Conservation (phyloP, 192 early-diverging fungal species). For the Oehlia diaphana region DNA sequence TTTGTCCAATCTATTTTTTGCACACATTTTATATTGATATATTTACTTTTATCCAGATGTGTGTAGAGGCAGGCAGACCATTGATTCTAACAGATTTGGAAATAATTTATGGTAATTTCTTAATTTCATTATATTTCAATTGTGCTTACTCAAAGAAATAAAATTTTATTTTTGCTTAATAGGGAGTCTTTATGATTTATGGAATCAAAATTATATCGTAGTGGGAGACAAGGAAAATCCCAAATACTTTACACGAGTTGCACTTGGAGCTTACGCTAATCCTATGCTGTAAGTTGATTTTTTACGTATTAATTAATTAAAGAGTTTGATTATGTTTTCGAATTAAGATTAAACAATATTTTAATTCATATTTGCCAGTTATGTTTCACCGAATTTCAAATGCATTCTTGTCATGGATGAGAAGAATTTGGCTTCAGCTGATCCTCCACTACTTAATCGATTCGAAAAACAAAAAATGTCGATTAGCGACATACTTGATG, state of each 20-base stretch:
- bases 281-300: constrained; percentile 26
- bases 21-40: neutral
- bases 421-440: neutral
- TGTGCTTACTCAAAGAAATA: too few species aligned
- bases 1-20: too few species aligned
- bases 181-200: constrained; percentile 30
- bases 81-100: constrained; percentile 27
- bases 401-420: constrained; percentile 30
- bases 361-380: neutral
- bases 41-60: constrained; percentile 4
- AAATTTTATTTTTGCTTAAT: neutral
- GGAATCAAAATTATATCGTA: constrained; percentile 31
- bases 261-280: constrained; percentile 26
- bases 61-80: constrained; percentile 23
- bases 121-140: neutral
- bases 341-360: too few species aligned
- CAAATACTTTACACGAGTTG: constrained; percentile 24
- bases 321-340: neutral
- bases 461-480: constrained; percentile 28
- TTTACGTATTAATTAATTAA: neutral
- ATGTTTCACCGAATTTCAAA: constrained; percentile 13
- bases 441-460: constrained; percentile 22
- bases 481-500: neutral
- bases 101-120: constrained; percentile 18
- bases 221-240: constrained; percentile 3